Evolutionary conservation across 148 eudicot genomes (phyloP), one percentile per base, ranked within the genome.

Genomic region (Suaeda aralocaspica): DNA sequence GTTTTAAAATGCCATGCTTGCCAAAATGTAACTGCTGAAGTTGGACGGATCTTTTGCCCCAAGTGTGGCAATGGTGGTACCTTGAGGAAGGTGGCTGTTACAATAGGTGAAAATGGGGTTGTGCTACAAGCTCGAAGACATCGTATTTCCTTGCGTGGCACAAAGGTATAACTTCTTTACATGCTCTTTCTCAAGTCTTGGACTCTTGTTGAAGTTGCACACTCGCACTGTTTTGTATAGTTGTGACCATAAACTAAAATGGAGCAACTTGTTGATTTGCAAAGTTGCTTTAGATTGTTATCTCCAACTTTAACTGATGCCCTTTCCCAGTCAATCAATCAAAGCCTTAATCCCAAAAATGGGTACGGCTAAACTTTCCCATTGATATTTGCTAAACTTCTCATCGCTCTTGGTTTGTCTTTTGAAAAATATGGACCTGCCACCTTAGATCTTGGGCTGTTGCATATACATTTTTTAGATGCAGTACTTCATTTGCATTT

Each of bases 41-140:
- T 82, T 59, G 92, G 91, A 72, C 81, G 86, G 61, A 83, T 94
- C 34, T 94, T 94, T 76, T 94, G 98, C 65, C 97, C 98, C 18
- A 83, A 72, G 48, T 94, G 98, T 80, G 97, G 98, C 33, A 94
- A 94, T 78, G 98, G 98, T 21, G 98, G 98, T 72, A 93, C 98
- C 68, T 82, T 93, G 52, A 74, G 97, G 65, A 93, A 93, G 81
- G 98, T 93, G 56, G 91, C 98, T 76, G 95, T 84, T 44, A 93
- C 98, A 31, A 96, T 93, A 60, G 92, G 90, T 73, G 96, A 91
- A 75, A 91, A 93, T 77, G 98, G 98, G 58, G 81, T 87, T 61
- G 81, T 87, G 63, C 70, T 91, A 57, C 81, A 95, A 73, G 87
- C 91, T 46, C 96, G 86, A 16, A 82, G 84, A 30, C 94, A 89